Evolutionary conservation across 805 yeast species (phyloP).

Genomic region (Barnettozyma californica): DNA sequence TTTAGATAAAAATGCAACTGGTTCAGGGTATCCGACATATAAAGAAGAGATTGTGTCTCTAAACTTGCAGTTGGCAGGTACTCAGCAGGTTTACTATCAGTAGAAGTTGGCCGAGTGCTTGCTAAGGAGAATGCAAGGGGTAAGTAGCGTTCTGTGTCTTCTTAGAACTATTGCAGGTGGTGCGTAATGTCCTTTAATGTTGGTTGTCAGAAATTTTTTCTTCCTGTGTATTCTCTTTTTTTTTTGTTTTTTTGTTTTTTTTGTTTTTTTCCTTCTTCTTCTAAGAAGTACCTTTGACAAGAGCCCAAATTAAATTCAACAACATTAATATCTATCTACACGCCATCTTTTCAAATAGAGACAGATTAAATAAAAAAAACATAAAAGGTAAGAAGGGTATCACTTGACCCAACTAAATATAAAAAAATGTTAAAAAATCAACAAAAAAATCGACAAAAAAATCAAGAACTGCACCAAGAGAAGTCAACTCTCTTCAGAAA

Average conservation of each 20-base stretch:
- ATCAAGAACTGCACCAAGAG: neutral
- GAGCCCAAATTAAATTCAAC: neutral
- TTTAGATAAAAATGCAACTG: neutral
- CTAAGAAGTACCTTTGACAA: too few species aligned
- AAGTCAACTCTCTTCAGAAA: neutral
- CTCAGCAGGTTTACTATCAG: neutral
- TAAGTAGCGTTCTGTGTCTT: neutral
- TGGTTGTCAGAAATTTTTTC: neutral
- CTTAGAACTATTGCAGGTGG: neutral
- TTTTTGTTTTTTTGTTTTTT: neutral
- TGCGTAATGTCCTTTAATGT: neutral
- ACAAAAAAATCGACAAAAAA: neutral
- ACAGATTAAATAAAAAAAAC: neutral
- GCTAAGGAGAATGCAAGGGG: neutral
- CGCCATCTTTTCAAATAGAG: neutral
- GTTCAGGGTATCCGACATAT: slow-evolving; percentile 1
- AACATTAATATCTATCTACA: neutral
- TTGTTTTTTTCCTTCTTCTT: neutral
- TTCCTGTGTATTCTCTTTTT: neutral
- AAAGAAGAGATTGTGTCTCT: neutral
- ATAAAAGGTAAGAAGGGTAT: neutral
- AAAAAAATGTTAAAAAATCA: neutral
- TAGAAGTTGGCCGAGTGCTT: neutral
- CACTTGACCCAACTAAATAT: neutral
- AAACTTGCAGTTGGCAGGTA: neutral